These are phyloP conservation scores for Tetrastigma voinierianum DNA, from an alignment of 164 flowering plant species.

Conservation along the genomic window DNA sequence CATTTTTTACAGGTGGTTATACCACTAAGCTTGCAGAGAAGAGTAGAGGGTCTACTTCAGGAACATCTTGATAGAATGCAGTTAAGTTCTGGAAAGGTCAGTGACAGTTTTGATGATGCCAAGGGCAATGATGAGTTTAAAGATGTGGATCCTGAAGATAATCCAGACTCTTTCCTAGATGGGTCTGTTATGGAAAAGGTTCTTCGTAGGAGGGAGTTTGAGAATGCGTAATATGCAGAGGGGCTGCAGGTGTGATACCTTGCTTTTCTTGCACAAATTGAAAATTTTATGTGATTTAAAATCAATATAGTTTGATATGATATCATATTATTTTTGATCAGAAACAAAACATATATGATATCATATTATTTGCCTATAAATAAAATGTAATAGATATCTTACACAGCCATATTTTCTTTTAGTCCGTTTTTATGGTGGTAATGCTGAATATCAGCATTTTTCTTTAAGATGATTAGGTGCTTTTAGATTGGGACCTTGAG, in stretches of 20 bases:
- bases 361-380: too few relatives aligned
- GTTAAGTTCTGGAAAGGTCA: conserved; percentile 42
- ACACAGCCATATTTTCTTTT: too few relatives aligned
- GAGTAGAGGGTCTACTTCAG: conserved; percentile 93
- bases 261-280: neutral
- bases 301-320: too few relatives aligned
- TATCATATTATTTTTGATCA: too few relatives aligned
- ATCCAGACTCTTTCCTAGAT: conserved; percentile 68
- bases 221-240: conserved; percentile 92
- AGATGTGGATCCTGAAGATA: conserved; percentile 36
- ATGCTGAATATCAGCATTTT: neutral
- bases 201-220: conserved; percentile 82
- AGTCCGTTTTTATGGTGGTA: too few relatives aligned
- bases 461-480: neutral
- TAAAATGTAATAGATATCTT: too few relatives aligned
- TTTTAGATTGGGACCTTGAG: neutral
- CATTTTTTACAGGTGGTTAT: conserved; percentile 69
- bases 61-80: conserved; percentile 84
- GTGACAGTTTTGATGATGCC: conserved; percentile 24
- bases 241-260: conserved; percentile 63
- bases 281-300: neutral
- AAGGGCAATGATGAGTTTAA: conserved; percentile 27
- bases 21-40: conserved; percentile 91
- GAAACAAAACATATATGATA: too few relatives aligned
- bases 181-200: conserved; percentile 92